Percentiles rank a stretch among this genome's conserved stretches.
These are phyloP conservation scores for Solanum acaule DNA, from an alignment of 257 asterid genomes.

Conservation along the genomic window DNA sequence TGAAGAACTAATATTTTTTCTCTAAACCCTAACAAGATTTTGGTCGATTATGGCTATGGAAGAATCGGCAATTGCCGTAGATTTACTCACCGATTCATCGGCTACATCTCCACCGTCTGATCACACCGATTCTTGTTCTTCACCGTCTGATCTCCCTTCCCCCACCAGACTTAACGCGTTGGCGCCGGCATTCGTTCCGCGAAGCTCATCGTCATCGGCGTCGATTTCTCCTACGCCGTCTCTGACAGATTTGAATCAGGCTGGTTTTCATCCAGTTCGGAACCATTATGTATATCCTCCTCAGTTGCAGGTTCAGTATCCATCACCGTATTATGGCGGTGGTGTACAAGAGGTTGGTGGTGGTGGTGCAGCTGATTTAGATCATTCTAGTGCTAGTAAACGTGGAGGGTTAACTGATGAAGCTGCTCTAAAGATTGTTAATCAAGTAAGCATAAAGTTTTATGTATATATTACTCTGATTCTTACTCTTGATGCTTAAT, in stretches of 20 bases:
- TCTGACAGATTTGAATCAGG: background rate
- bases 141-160: background rate
- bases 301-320: background rate
- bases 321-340: background rate
- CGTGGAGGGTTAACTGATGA: slow-evolving; percentile 35
- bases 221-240: background rate
- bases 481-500: background rate
- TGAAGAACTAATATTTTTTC: background rate
- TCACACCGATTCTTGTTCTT: background rate
- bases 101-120: background rate
- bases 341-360: slow-evolving; percentile 21
- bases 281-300: slow-evolving; percentile 2
- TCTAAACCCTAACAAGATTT: background rate
- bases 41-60: background rate
- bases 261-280: background rate
- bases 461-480: background rate
- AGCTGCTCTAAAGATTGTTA: slow-evolving; percentile 46
- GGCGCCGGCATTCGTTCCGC: slow-evolving; percentile 81
- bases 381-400: slow-evolving; percentile 8
- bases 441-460: slow-evolving; percentile 34
- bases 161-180: slow-evolving; percentile 49
- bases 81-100: background rate
- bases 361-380: slow-evolving; percentile 2
- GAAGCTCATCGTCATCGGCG: slow-evolving; percentile 1
- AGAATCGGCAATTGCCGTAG: background rate